Conservation (phyloP, 2,329 filamentous ascomycete genomes). For the Exophiala viscosa region DNA sequence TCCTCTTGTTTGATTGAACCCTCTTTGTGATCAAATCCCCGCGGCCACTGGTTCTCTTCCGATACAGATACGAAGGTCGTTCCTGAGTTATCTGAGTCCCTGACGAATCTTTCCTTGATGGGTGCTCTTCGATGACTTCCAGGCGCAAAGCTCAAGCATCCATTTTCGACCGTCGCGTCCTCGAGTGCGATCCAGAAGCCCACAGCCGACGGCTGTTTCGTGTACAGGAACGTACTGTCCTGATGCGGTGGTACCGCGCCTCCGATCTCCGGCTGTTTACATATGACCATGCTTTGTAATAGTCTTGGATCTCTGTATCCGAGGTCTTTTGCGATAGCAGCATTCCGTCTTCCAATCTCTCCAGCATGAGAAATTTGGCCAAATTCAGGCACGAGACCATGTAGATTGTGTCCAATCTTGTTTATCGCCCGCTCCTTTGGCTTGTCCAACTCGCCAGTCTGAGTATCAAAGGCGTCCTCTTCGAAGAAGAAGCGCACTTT, state of each 20-base stretch:
- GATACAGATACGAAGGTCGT: conserved; percentile 58
- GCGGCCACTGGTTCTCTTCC: conserved; percentile 67
- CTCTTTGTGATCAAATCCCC: conserved; percentile 44
- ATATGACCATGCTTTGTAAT: conserved; percentile 96
- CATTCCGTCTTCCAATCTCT: conserved; percentile 44
- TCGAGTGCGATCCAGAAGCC: conserved; percentile 98
- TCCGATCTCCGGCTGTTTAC: conserved; percentile 95
- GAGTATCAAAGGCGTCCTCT: conserved; percentile 75
- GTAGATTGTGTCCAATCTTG: conserved; percentile 77
- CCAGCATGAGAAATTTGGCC: conserved; percentile 52
- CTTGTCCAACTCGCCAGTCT: conserved; percentile 62
- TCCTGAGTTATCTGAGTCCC: conserved; percentile 51
- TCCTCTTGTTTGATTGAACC: conserved; percentile 44
- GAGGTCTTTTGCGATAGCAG: conserved; percentile 64
- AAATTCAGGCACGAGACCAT: conserved; percentile 66
- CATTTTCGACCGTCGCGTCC: conserved; percentile 81
- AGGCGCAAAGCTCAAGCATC: conserved; percentile 79
- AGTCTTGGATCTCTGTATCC: conserved; percentile 72
- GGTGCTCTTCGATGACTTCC: conserved; percentile 74
- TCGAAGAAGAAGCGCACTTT: conserved; percentile 97
- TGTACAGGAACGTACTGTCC: conserved; percentile 90
- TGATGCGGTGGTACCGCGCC: conserved; percentile 88
- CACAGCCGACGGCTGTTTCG: conserved; percentile 79
- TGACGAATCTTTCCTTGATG: conserved; percentile 71
- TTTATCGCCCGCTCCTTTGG: conserved; percentile 85